phyloP scores from a whole-genome alignment of 306 rosid species.

The Dalbergia cochinchinensis region DNA sequence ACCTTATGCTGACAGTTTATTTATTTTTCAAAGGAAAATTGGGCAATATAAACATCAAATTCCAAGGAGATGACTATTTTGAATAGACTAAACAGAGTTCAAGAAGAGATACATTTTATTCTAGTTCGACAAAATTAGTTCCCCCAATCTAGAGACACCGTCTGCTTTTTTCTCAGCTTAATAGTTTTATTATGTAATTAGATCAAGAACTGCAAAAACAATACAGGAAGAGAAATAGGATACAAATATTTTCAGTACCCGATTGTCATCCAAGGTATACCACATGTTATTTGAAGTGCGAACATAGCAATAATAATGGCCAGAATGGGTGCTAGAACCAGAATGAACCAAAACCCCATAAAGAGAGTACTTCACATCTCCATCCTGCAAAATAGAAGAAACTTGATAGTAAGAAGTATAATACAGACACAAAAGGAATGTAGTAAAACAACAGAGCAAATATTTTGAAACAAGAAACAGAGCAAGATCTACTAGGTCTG shows the following conservation, averaged over 20 bases:
- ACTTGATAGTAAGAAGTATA: conserved; percentile 8
- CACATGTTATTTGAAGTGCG: conserved; percentile 94
- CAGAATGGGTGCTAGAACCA: conserved; percentile 89
- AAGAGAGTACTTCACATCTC: conserved; percentile 86
- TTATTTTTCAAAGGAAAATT: not conserved
- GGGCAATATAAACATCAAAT: conserved; percentile 13
- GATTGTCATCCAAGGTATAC: conserved; percentile 91
- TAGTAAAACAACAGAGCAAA: not conserved
- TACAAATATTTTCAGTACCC: conserved; percentile 57
- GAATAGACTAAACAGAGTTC: conserved; percentile 2
- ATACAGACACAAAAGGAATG: conserved; percentile 7
- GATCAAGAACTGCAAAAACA: not conserved
- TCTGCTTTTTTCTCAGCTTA: not conserved
- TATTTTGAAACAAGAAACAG: not conserved
- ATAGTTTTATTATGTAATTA: conserved; percentile 2
- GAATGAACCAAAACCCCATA: conserved; percentile 94
- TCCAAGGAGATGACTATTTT: not conserved
- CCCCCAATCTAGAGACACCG: not conserved
- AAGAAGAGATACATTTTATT: conserved; percentile 2
- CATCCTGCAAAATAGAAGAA: conserved; percentile 62
- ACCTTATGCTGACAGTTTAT: not conserved
- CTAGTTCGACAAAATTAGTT: not conserved
- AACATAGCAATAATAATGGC: conserved; percentile 91
- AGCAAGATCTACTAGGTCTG: not conserved
- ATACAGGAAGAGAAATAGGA: not conserved